Evolutionary conservation across 1,139 yeast genomes (phyloP).

Genomic region (Hanseniaspora sp.): DNA sequence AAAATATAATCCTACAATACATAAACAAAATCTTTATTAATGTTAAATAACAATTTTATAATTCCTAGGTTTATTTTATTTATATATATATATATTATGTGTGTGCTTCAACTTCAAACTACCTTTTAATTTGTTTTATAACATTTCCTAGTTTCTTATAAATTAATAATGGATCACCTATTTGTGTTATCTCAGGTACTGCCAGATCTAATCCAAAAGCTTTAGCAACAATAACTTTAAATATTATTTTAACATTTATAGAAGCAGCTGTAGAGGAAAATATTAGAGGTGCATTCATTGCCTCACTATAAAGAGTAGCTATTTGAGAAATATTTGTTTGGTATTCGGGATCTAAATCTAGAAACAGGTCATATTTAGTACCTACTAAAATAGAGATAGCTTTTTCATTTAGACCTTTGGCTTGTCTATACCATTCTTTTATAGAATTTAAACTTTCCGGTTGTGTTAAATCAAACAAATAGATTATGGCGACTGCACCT

Average conservation of each 20-base stretch:
- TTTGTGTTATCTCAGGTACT: slow-evolving; percentile 68
- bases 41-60: too few relatives aligned
- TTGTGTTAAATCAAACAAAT: slow-evolving; percentile 85
- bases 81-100: slow-evolving; percentile 22
- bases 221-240: slow-evolving; percentile 81
- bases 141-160: slow-evolving; percentile 36
- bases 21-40: too few relatives aligned
- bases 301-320: slow-evolving; percentile 77
- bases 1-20: too few relatives aligned
- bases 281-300: slow-evolving; percentile 82
- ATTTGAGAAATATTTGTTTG: slow-evolving; percentile 78
- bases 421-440: slow-evolving; percentile 92
- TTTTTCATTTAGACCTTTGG: slow-evolving; percentile 77
- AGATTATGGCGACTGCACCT: slow-evolving; percentile 86
- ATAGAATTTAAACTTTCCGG: slow-evolving; percentile 76
- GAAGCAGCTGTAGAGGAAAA: slow-evolving; percentile 91
- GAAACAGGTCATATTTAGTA: slow-evolving; percentile 83
- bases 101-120: slow-evolving; percentile 10
- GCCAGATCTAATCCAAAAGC: slow-evolving; percentile 80
- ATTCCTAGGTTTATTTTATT: neutral
- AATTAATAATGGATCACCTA: slow-evolving; percentile 81
- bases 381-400: slow-evolving; percentile 92
- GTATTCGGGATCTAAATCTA: slow-evolving; percentile 66
- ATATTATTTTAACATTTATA: slow-evolving; percentile 86
- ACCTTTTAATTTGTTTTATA: neutral